Evolutionary conservation across 176 grass and related monocot species (phyloP), one percentile per base, ranked within the genome.

Genomic region (Chloris gayana): DNA sequence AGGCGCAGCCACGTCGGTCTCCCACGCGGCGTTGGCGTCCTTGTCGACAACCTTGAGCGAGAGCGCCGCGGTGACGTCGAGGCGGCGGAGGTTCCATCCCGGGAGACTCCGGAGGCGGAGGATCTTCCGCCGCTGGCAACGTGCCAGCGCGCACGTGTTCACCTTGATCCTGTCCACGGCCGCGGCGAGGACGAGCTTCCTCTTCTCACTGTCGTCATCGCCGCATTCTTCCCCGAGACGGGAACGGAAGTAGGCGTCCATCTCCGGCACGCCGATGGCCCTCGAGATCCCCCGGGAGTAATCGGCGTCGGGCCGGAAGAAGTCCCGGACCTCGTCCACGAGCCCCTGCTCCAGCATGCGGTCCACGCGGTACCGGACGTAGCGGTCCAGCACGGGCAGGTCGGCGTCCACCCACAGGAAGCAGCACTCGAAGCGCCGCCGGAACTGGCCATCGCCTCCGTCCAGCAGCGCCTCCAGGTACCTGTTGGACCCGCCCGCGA

Each of bases 111-210:
- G 24, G 3, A 90, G 78, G 27, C 82, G 74, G 14, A 54, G 81
- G 51, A 94, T 88, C 79, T 94, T 94, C 31, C 35, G 41, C n/a
- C 80, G 54, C 68, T 94, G 92, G 13, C 72, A 35, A 53, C 73
- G 56, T 2, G 76, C 76, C n/a, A 94, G 79, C 22, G 15, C 75
- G 59, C 79, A 85, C 1, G 92, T 94, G 61, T 89, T 94, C 44
- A 26, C 53, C 74, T 91, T 94, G 72, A 94, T 89, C 42, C 78
- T 69, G 2, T 67, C 50, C 1, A 87, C 65, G 8, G 80, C 86
- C 5, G 35, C 73, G 1, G 31, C 51, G 35, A 94, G 41, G 41
- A 8, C 9, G 10, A 11, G 41, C 41, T 44, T 44, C 10, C 12
- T 44, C 10, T 44, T 44, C 2, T 44, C 11, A n/a, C n/a, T n/a